phyloP scores from a whole-genome alignment of 306 rosid genomes.

The Neltuma alba region DNA sequence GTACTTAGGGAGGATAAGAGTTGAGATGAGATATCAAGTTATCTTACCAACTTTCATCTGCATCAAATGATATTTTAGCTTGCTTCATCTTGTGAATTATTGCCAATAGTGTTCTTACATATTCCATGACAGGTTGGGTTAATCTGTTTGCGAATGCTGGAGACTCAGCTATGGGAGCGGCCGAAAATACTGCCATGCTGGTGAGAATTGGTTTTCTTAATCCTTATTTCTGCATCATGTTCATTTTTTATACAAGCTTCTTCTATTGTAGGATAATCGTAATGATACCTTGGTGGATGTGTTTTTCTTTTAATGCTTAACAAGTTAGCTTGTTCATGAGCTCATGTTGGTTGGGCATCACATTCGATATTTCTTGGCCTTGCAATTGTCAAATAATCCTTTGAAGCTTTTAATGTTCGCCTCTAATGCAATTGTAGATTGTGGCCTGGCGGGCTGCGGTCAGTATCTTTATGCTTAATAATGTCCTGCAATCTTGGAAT shows the following conservation, averaged over 20 bases:
- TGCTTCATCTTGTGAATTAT: constrained; percentile 18
- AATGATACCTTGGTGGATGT: background rate
- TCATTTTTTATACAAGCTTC: constrained; percentile 7
- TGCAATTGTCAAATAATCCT: background rate
- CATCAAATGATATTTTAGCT: background rate
- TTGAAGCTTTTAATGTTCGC: background rate
- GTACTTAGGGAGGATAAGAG: constrained; percentile 20
- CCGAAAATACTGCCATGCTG: constrained; percentile 83
- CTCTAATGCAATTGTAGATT: background rate
- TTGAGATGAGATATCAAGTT: background rate
- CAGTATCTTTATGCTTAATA: background rate
- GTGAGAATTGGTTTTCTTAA: constrained; percentile 48
- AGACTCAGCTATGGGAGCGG: constrained; percentile 95
- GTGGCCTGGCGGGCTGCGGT: background rate
- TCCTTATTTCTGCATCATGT: background rate
- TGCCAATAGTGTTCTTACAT: constrained; percentile 30
- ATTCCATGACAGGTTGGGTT: constrained; percentile 85
- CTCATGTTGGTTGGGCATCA: background rate
- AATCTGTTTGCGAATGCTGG: constrained; percentile 98
- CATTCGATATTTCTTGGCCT: background rate
- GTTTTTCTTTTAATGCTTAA: background rate
- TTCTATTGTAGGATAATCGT: background rate
- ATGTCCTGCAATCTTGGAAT: background rate
- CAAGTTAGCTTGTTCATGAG: background rate
- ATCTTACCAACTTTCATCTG: background rate